These are phyloP conservation scores for Gastroboletus turbinatus DNA, from an alignment of 1,284 basidiomycete species.

Conservation along the genomic window DNA sequence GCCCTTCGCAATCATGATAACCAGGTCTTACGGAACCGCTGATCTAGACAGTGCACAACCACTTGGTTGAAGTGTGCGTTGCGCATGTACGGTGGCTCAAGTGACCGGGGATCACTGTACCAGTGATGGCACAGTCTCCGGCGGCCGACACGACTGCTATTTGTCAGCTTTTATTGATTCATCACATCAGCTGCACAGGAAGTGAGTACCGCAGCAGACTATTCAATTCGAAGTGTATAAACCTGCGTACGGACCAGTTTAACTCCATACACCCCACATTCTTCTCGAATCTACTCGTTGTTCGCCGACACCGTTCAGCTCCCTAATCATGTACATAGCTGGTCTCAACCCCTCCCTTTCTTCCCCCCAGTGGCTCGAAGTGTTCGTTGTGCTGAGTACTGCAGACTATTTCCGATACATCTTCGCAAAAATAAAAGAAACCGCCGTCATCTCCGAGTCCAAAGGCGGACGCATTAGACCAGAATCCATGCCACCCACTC, in stretches of 20 bases:
- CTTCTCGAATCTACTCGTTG: neutral
- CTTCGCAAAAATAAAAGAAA: neutral
- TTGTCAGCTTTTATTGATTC: too few relatives aligned
- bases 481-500: constrained; percentile 17
- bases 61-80: too few relatives aligned
- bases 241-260: too few relatives aligned
- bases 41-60: too few relatives aligned
- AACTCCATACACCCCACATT: neutral
- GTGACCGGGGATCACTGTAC: too few relatives aligned
- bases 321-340: constrained; percentile 21
- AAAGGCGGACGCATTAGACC: constrained; percentile 23
- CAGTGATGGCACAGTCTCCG: too few relatives aligned
- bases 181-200: neutral
- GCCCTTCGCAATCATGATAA: too few relatives aligned
- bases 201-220: constrained; percentile 5
- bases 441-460: constrained; percentile 10
- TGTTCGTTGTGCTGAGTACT: constrained; percentile 21
- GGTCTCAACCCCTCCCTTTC: constrained; percentile 13
- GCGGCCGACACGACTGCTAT: neutral
- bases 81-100: too few relatives aligned
- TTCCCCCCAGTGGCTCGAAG: constrained; percentile 24
- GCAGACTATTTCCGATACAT: neutral
- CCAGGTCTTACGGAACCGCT: too few relatives aligned
- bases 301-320: neutral
- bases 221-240: neutral